Evolutionary conservation across 805 yeast genomes (phyloP), one percentile per base, ranked within the genome.

Genomic region (Wickerhamiella domercqiae): DNA sequence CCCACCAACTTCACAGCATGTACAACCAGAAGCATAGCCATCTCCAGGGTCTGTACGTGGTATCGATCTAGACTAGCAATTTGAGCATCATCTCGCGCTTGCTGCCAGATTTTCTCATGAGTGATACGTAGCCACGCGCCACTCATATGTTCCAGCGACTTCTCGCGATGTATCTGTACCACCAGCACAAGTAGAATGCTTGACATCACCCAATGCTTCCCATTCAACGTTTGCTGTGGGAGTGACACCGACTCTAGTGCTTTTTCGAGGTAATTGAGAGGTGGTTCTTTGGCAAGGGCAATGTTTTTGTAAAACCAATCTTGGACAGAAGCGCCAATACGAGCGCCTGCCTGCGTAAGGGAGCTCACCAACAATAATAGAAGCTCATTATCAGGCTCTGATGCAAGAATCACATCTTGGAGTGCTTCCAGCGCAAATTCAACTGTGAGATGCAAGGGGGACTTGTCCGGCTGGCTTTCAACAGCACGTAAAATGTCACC

Each of bases 21-120:
- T 50, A 75, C 75, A 19, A 84, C 70, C 32, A 90, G 59, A 32
- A 78, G 59, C 0, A 94, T 75, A 0, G 97, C 78, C 52, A 84
- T 56, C 47, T 86, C 94, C 17, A 90, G 63, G 6, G 87, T 60
- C 41, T 81, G 90, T 44, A 80, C 70, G 40, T 94, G 65, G 56
- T 71, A 78, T 26, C 68, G 63, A 51, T 90, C 96, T 45, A 75
- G 66, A 3, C 74, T 64, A 2, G 49, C 32, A 25, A 32, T 20
- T 13, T 21, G 20, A 2, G 87, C 90, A 1, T 83, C 68, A 13
- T 73, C 24, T 65, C 42, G 68, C 67, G 40, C 63, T 63, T 4
- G 69, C 62, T 28, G 67, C 98, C 98, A 90, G 4, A 90, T 64
- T 39, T 70, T 68, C 6, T 64, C 61, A 44, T 72, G 74, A 3